Evolutionary conservation across 2,329 filamentous ascomycete genomes (phyloP).

Genomic region (Talaromyces sp.): DNA sequence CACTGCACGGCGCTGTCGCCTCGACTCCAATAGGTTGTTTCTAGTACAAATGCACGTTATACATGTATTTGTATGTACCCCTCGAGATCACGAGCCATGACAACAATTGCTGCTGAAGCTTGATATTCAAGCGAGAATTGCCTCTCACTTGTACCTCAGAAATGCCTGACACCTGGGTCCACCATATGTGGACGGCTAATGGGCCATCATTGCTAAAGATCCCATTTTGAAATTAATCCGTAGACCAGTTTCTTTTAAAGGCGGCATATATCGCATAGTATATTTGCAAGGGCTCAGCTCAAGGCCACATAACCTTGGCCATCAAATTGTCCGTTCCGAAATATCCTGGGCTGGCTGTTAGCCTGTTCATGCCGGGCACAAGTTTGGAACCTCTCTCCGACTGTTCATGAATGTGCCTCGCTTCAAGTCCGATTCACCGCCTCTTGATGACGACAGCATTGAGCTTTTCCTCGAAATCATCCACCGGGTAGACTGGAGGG

Average conservation of each 20-base stretch:
- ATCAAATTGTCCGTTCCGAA: not conserved
- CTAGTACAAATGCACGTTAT: not conserved
- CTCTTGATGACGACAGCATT: not conserved
- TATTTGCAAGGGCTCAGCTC: not conserved
- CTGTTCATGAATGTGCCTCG: not conserved
- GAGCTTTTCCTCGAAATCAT: constrained; percentile 31
- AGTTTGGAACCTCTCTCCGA: not conserved
- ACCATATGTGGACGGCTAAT: not conserved
- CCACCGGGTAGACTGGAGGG: constrained; percentile 27
- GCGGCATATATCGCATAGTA: not conserved
- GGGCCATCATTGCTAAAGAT: not conserved
- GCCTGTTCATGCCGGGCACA: no score
- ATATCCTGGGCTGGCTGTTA: not conserved
- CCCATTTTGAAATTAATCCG: not conserved
- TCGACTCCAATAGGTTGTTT: not conserved
- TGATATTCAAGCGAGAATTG: no score
- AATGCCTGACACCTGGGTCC: no score
- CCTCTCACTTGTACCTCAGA: no score
- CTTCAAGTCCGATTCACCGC: not conserved
- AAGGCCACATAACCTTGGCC: not conserved
- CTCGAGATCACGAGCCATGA: not conserved
- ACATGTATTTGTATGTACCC: not conserved
- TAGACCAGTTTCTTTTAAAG: not conserved
- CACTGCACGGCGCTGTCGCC: no score
- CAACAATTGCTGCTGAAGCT: no score